Conservation (phyloP, 2,329 filamentous ascomycete genomes). For the Sporothrix inflata region DNA sequence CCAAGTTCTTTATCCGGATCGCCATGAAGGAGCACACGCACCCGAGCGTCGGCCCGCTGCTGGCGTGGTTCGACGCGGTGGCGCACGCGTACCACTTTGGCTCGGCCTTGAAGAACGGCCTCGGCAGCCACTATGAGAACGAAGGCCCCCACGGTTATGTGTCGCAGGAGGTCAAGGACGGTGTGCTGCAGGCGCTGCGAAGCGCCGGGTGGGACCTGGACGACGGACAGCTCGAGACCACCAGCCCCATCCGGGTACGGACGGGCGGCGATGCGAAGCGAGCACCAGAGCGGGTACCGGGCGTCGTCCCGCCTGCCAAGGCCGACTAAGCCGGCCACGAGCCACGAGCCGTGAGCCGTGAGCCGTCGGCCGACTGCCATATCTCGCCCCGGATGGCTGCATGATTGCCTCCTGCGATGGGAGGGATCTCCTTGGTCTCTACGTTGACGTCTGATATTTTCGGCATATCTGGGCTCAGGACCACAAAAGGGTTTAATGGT, state of each 20-base stretch:
- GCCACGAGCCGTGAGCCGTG: too few species aligned
- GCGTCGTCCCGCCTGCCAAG: background rate
- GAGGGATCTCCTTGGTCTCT: too few species aligned
- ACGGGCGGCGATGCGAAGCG: slow-evolving; percentile 39
- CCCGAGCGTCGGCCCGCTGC: slow-evolving; percentile 38
- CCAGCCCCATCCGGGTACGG: slow-evolving; percentile 50
- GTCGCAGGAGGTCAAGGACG: slow-evolving; percentile 43
- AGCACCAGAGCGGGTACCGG: slow-evolving; percentile 33
- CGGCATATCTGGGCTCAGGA: background rate
- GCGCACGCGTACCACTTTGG: slow-evolving; percentile 47
- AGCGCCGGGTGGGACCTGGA: slow-evolving; percentile 68
- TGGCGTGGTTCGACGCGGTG: slow-evolving; percentile 49
- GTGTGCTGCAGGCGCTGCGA: slow-evolving; percentile 44
- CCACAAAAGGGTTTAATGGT: background rate
- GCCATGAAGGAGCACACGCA: slow-evolving; percentile 63
- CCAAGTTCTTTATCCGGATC: slow-evolving; percentile 55
- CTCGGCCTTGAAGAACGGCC: slow-evolving; percentile 43
- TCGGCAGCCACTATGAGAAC: slow-evolving; percentile 44
- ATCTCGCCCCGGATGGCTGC: too few species aligned
- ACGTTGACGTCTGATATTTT: background rate
- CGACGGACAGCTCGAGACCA: slow-evolving; percentile 67
- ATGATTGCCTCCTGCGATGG: too few species aligned
- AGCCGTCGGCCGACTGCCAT: too few species aligned
- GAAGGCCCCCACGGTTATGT: slow-evolving; percentile 50
- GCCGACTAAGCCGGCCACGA: slow-evolving; percentile 5